These are phyloP conservation scores for Erythrobasidium yunnanense DNA, from an alignment of 768 basidiomycete genomes.

Conservation along the genomic window DNA sequence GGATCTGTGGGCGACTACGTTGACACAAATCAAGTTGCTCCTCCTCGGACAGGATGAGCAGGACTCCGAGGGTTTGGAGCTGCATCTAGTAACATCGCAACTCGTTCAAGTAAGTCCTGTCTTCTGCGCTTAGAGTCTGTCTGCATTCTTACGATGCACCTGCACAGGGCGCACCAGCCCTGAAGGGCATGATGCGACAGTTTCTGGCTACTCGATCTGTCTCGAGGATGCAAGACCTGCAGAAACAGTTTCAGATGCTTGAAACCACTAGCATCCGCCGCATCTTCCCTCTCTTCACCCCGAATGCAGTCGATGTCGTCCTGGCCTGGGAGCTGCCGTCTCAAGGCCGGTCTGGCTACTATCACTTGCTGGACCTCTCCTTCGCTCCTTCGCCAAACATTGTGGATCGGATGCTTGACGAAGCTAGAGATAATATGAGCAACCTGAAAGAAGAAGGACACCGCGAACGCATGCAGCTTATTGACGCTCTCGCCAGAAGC, in stretches of 20 bases:
- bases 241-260: background rate
- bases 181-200: background rate
- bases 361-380: conserved; percentile 51
- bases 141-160: background rate
- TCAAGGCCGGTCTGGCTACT: conserved; percentile 54
- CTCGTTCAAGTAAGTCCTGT: too few relatives aligned
- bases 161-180: background rate
- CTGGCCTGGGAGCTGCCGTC: conserved; percentile 64
- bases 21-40: too few relatives aligned
- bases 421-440: conserved; percentile 53
- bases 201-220: conserved; percentile 50
- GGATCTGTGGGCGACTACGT: too few relatives aligned
- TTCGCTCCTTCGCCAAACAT: conserved; percentile 62
- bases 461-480: too few relatives aligned
- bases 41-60: too few relatives aligned
- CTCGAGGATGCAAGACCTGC: conserved; percentile 44
- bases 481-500: too few relatives aligned
- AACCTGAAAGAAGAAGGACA: conserved; percentile 86
- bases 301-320: conserved; percentile 58
- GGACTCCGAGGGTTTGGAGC: too few relatives aligned
- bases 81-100: too few relatives aligned
- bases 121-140: too few relatives aligned
- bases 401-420: conserved; percentile 53
- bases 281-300: conserved; percentile 73
- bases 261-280: background rate